Evolutionary conservation across 1,139 yeast genomes (phyloP), one percentile per base, ranked within the genome.

Genomic region (Zygosaccharomyces sapae): DNA sequence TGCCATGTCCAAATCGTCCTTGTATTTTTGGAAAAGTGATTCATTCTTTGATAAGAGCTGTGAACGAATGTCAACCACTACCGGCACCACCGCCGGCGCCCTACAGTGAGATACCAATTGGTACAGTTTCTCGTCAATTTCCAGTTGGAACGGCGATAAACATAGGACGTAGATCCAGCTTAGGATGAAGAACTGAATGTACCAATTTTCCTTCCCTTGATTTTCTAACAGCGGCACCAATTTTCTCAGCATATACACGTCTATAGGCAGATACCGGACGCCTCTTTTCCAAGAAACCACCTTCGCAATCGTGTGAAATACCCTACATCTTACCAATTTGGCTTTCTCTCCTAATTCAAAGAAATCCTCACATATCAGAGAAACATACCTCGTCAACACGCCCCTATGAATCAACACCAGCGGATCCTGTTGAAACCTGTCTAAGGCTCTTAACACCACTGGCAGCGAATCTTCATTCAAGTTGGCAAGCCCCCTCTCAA

Each of bases 81-180:
- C 48, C 2, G 62, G 61, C 8, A 74, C 69, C 45, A 77, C 73
- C 33, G 79, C 75, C 1, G 81, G 80, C 13, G 75, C 64, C 43
- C 67, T 67, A 36, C 77, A 61, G 67, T 2, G 42, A 38, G 16
- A 54, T 22, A 2, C 75, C 73, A 6, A 74, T 54, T 56, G 43
- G 46, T 69, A 73, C 0, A 86, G 57, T 5, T 65, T 61, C 0
- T 56, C 52, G 10, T 69, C 69, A 38, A 83, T 68, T 0, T 63
- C 66, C 38, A 89, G 69, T 2, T 76, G 73, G 59, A 89, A 89
- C 0, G 97, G 97, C 0, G 82, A 80, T 31, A 86, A 67, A 0
- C 81, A 76, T 16, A 88, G 67, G 25, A 83, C 79, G 0, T 85
- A 75, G 12, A 87, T 69, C 96, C 96, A 89, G 5, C 86, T 68